These are phyloP conservation scores for Caryocar brasiliense DNA, from an alignment of 441 rosid species.

Conservation along the genomic window DNA sequence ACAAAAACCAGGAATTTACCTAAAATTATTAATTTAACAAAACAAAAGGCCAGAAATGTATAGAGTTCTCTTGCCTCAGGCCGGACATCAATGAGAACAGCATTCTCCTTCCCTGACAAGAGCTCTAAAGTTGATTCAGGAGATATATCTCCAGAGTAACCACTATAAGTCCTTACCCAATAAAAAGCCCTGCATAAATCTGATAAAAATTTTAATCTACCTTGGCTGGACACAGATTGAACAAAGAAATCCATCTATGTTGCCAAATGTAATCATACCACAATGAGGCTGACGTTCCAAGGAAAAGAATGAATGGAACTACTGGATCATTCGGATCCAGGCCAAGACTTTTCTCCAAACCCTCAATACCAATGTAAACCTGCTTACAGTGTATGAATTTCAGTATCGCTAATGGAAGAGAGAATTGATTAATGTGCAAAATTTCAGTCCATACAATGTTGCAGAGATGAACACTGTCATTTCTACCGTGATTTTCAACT, in stretches of 20 bases:
- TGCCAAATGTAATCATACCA: constrained; percentile 60
- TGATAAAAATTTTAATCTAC: constrained; percentile 52
- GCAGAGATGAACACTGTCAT: background rate
- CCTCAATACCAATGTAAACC: constrained; percentile 56
- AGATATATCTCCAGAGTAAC: constrained; percentile 90
- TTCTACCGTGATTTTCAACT: background rate
- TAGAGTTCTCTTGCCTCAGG: constrained; percentile 79
- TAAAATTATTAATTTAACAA: too few species aligned
- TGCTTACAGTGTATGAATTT: constrained; percentile 22
- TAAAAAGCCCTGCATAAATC: constrained; percentile 86
- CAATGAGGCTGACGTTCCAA: constrained; percentile 64
- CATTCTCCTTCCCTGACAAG: constrained; percentile 55
- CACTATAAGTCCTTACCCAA: constrained; percentile 68
- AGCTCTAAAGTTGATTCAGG: constrained; percentile 67
- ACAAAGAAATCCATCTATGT: constrained; percentile 2
- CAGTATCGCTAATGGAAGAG: background rate
- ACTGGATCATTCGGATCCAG: constrained; percentile 83
- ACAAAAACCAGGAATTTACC: too few species aligned
- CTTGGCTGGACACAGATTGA: constrained; percentile 14
- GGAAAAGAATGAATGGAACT: constrained; percentile 53
- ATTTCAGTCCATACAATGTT: background rate
- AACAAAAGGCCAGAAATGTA: constrained; percentile 25
- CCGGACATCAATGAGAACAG: constrained; percentile 79
- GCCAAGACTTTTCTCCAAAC: constrained; percentile 66
- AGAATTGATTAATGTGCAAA: constrained; percentile 3